phyloP scores from a whole-genome alignment of 108 stramenopile genomes.

The Skeletonema costatum region DNA sequence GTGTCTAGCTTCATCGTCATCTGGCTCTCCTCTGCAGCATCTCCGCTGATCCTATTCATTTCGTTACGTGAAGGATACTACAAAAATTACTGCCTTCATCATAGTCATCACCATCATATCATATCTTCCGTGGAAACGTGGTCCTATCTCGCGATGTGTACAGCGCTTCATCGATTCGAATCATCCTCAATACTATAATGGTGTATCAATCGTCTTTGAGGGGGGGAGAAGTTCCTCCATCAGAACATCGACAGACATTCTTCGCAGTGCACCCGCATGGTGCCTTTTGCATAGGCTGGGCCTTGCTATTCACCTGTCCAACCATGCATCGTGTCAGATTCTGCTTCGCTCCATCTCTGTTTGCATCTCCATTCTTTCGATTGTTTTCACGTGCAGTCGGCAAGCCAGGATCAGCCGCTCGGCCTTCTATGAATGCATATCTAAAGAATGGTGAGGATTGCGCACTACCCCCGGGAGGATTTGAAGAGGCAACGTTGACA shows the following conservation, averaged over 20 bases:
- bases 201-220: constrained; percentile 40
- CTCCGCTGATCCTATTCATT: constrained; percentile 29
- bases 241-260: constrained; percentile 38
- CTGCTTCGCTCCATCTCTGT: constrained; percentile 62
- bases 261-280: constrained; percentile 70
- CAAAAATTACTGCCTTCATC: constrained; percentile 15
- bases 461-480: constrained; percentile 73
- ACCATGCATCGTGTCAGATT: constrained; percentile 51
- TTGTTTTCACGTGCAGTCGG: constrained; percentile 46
- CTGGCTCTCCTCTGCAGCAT: constrained; percentile 26
- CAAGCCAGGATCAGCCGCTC: constrained; percentile 54
- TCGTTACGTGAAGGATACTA: constrained; percentile 14
- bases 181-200: constrained; percentile 35
- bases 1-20: constrained; percentile 31
- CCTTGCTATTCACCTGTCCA: constrained; percentile 35
- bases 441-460: constrained; percentile 35
- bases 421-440: constrained; percentile 31
- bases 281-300: constrained; percentile 64
- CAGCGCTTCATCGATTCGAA: constrained; percentile 20
- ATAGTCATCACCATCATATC: constrained; percentile 35
- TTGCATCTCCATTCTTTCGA: constrained; percentile 60
- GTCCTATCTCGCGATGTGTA: constrained; percentile 11
- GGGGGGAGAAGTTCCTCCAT: constrained; percentile 26
- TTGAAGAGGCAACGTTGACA: constrained; percentile 77
- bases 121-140: constrained; percentile 57